Base-by-base conservation (phyloP, 2,329 filamentous ascomycete genomes). In the Fusarium guadeloupense region DNA sequence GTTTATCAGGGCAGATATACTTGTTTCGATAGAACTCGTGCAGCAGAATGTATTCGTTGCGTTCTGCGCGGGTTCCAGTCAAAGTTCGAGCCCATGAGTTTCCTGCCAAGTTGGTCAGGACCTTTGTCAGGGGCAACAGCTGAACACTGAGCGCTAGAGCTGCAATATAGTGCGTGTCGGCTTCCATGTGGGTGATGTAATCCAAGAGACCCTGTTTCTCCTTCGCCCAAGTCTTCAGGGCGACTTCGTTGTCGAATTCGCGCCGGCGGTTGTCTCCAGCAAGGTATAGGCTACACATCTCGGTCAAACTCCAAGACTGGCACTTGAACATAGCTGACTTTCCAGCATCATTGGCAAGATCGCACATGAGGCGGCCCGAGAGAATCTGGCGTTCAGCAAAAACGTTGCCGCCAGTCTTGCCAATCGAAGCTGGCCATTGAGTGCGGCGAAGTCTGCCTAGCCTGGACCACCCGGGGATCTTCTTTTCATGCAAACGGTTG, bases 21-120 rank as follows among this genome's bases (percentile, higher is more conserved):
- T 97, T 98, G 77, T 95, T 97, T 61, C 90, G 89, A 74, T 97
- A 86, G 72, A 99, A 99, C 71, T 98, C 94, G 69, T 99, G 95
- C 6, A 99, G 85, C 72, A 99, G 72, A 92, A 99, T 99, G 83
- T 97, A 99, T 78, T 99, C 95, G 77, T 99, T 99, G 30, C 95
- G 91, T 79, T 99, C 95, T 9, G 95, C 95, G 72, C 95, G 89
- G 17, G 95, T 99, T 76, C 95, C 95, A 31, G 92, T 97, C 34
- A 99, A 81, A 3, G 95, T 99, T 73, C 95, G 88, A 49, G 94
- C 94, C 95, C 95, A 99, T 1, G 95, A 98, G 76, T 99, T 99
- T 68, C 95, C 95, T 59, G 95, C 95, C 74, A 99, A 82, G 70
- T 98, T 98, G 13, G 95, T 99, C 62, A 99, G 81, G 42, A 97